Evolutionary conservation across 169 alveolate genomes (phyloP), one percentile per base, ranked within the genome.

Genomic region (Cryptosporidium meleagridis): DNA sequence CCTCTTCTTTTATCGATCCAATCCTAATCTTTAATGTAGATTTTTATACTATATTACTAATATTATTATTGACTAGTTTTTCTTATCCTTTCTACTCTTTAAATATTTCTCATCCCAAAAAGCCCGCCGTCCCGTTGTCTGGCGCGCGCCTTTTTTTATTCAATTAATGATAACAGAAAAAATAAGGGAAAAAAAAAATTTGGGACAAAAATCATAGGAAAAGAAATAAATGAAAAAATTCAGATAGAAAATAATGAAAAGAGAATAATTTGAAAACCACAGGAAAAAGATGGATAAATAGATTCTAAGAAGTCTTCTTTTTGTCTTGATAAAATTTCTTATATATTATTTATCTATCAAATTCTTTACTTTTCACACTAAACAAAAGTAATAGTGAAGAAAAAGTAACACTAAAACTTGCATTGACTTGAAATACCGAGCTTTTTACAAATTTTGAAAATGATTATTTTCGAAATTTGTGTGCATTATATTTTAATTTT

Each of bases 51-150:
- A 48, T 45, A 9, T 48, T 14, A 48, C 55, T 48, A 48, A 48
- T 48, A 48, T 48, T 48, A 14, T 48, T 48, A 48, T 48, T 48
- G 55, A 48, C 55, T 48, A 16, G 55, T 33, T 65, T 29, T 33
- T 65, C 72, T 65, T 37, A 29, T n/a, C 48, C 72, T 65, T 65
- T 10, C 2, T 31, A 55, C 67, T 55, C 67, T 21, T 55, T 18
- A 55, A 55, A 3, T 53, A 55, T 21, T 55, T 55, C 67, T 55
- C 67, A 55, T 55, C 16, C 37, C 1, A n/a, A 1, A 5, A n/a
- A 35, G 72, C 72, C 72, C 72, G 72, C 72, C 72, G 72, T 65
- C 72, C 72, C 72, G 72, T 65, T 18, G 12, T 31, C 33, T 65
- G 72, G 72, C 72, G 72, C 53, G 29, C 26, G 29, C 26, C 55